These are phyloP conservation scores for Lasiosphaeriaceae sp. DNA, from an alignment of 495 filamentous ascomycete species.

Conservation along the genomic window DNA sequence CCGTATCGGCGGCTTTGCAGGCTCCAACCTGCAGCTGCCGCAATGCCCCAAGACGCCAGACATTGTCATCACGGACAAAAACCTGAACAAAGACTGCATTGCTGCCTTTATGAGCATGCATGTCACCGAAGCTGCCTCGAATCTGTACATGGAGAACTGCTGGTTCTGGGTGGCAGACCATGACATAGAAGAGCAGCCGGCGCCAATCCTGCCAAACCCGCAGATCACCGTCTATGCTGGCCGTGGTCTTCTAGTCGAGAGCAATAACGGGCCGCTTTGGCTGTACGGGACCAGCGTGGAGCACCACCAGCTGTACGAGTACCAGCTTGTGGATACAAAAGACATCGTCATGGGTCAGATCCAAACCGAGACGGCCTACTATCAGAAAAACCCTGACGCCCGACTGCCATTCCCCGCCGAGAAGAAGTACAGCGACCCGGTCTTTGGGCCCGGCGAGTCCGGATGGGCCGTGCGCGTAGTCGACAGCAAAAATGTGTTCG, in stretches of 20 bases:
- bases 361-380: slow-evolving; percentile 74
- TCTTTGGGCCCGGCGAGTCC: slow-evolving; percentile 50
- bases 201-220: slow-evolving; percentile 48
- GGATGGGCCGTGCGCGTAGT: slow-evolving; percentile 54
- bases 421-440: slow-evolving; percentile 63
- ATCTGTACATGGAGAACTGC: slow-evolving; percentile 61
- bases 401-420: slow-evolving; percentile 60
- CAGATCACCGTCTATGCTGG: slow-evolving; percentile 69
- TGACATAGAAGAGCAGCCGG: slow-evolving; percentile 65
- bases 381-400: slow-evolving; percentile 67
- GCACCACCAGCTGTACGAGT: slow-evolving; percentile 75
- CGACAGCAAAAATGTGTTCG: slow-evolving; percentile 48
- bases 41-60: slow-evolving; percentile 63
- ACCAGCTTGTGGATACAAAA: slow-evolving; percentile 63
- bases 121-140: slow-evolving; percentile 52
- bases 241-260: slow-evolving; percentile 62
- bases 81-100: slow-evolving; percentile 55
- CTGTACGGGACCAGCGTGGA: slow-evolving; percentile 53
- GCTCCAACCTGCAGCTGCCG: slow-evolving; percentile 69
- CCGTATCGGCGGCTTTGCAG: slow-evolving; percentile 73
- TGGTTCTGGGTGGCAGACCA: slow-evolving; percentile 74
- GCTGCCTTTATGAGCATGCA: slow-evolving; percentile 67
- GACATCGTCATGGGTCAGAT: slow-evolving; percentile 68
- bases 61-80: slow-evolving; percentile 32
- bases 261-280: slow-evolving; percentile 53